These are phyloP conservation scores for Amanita thiersii DNA, from an alignment of 768 basidiomycete species.

Conservation along the genomic window DNA sequence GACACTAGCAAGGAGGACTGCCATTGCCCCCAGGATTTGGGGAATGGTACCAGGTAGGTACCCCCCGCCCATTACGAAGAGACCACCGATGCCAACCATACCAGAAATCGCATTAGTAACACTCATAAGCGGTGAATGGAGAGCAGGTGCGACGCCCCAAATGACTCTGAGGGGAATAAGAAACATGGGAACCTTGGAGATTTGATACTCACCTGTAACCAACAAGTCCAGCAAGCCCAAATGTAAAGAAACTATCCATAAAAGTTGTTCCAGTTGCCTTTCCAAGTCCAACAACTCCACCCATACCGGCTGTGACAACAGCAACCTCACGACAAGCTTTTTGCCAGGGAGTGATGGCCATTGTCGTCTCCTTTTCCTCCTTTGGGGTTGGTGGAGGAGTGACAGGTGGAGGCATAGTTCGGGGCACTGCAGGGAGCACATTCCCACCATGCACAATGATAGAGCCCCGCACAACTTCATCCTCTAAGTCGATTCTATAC, in stretches of 20 bases:
- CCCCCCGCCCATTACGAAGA: conserved; percentile 89
- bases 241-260: conserved; percentile 86
- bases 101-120: conserved; percentile 88
- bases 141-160: conserved; percentile 82
- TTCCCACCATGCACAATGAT: conserved; percentile 65
- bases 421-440: conserved; percentile 59
- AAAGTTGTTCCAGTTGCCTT: conserved; percentile 76
- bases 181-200: not conserved
- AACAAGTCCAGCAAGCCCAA: conserved; percentile 78
- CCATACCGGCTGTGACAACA: conserved; percentile 70
- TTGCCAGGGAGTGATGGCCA: conserved; percentile 81
- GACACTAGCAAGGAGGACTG: conserved; percentile 81
- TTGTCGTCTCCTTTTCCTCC: conserved; percentile 34
- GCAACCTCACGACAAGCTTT: conserved; percentile 72
- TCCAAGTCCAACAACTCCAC: conserved; percentile 61
- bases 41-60: conserved; percentile 76
- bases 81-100: conserved; percentile 68
- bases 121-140: conserved; percentile 88
- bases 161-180: conserved; percentile 46
- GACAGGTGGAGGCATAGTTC: conserved; percentile 55
- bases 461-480: conserved; percentile 81
- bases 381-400: conserved; percentile 41
- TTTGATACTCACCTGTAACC: conserved; percentile 44
- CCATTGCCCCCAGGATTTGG: conserved; percentile 70
- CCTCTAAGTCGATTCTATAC: conserved; percentile 63